Evolutionary conservation across 257 asterid species (phyloP).

Genomic region (Scutellaria galericulata): DNA sequence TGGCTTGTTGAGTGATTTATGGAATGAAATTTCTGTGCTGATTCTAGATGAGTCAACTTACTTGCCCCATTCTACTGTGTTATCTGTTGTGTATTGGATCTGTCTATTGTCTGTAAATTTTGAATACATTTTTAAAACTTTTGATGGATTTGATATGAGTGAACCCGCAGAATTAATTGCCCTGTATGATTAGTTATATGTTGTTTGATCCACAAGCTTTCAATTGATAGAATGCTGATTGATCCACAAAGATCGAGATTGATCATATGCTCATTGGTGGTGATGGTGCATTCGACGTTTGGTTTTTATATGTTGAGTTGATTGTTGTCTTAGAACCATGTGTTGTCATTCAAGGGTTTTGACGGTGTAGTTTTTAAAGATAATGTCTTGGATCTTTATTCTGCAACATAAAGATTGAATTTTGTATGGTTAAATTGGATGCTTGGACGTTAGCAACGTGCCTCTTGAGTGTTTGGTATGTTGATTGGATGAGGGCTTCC

Average conservation of each 20-base stretch:
- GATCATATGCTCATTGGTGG: conserved; percentile 22
- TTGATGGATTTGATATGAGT: conserved; percentile 15
- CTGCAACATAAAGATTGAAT: conserved; percentile 4
- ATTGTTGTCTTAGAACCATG: conserved; percentile 23
- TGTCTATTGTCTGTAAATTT: not conserved
- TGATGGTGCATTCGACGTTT: not conserved
- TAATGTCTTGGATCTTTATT: conserved; percentile 13
- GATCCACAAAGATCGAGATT: conserved; percentile 9
- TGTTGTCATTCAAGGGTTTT: conserved; percentile 6
- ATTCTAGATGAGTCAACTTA: conserved; percentile 2
- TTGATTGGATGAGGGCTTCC: not conserved
- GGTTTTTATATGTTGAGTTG: conserved; percentile 9
- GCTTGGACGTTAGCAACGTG: not conserved
- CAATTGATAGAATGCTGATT: conserved; percentile 18
- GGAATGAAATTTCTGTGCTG: conserved; percentile 9
- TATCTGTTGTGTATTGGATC: conserved; percentile 1
- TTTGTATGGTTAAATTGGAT: conserved; percentile 4
- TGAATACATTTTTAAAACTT: not conserved
- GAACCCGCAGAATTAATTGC: not conserved
- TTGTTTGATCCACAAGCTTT: conserved; percentile 25
- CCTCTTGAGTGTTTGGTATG: conserved; percentile 1
- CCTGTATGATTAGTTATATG: conserved; percentile 21
- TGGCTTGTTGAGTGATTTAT: conserved; percentile 5
- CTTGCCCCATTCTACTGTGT: conserved; percentile 11
- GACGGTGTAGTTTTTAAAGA: conserved; percentile 2